These are phyloP conservation scores for Phytopythium mirpurense DNA, from an alignment of 352 stramenopile genomes.

Conservation along the genomic window DNA sequence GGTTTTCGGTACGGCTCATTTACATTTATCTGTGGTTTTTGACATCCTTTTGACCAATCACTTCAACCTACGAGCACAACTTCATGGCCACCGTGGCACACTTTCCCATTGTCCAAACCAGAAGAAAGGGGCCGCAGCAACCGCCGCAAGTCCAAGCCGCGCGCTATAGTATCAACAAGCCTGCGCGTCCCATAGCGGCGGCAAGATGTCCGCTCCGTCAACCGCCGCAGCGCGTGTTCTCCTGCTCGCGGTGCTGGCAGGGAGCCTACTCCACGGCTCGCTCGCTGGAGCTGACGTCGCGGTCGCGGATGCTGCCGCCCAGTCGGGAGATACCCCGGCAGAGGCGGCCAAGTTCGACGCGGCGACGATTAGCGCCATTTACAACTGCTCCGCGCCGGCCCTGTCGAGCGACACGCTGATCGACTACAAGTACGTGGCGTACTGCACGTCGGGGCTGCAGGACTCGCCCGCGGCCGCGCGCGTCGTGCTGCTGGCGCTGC, in stretches of 20 bases:
- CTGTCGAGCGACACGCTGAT: constrained; percentile 36
- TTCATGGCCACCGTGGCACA: too few relatives aligned
- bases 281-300: constrained; percentile 10
- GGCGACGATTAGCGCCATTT: constrained; percentile 4
- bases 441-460: constrained; percentile 43
- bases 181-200: neutral
- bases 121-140: too few relatives aligned
- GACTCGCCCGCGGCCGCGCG: constrained; percentile 33
- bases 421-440: constrained; percentile 62
- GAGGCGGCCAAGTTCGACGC: neutral
- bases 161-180: too few relatives aligned
- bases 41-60: too few relatives aligned
- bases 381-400: constrained; percentile 25
- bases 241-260: constrained; percentile 2
- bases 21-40: too few relatives aligned
- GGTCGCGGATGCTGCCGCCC: neutral
- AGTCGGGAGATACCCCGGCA: constrained; percentile 3
- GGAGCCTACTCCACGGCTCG: neutral
- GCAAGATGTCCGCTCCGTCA: neutral
- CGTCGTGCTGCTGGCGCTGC: constrained; percentile 33
- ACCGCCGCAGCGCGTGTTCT: neutral
- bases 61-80: too few relatives aligned
- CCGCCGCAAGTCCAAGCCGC: too few relatives aligned
- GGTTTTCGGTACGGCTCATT: too few relatives aligned
- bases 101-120: too few relatives aligned